Evolutionary conservation across 208 protist species (phyloP).

Genomic region (Trypanosoma rangeli): DNA sequence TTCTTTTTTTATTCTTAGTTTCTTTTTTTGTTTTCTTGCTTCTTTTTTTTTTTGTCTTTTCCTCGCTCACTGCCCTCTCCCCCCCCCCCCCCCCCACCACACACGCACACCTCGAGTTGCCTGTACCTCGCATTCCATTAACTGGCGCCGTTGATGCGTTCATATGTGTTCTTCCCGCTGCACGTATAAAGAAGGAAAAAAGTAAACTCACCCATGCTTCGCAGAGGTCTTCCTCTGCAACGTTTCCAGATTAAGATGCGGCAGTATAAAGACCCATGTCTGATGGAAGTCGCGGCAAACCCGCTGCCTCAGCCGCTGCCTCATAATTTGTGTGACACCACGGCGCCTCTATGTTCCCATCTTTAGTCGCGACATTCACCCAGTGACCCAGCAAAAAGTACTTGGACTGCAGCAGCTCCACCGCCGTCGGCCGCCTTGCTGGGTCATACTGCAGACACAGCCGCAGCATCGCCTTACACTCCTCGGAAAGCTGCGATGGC

Average conservation of each 20-base stretch:
- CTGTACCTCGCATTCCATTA: neutral
- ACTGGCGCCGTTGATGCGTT: neutral
- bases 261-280: neutral
- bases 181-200: neutral
- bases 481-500: slow-evolving; percentile 60
- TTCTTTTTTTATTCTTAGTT: too few relatives aligned
- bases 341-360: slow-evolving; percentile 39
- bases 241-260: neutral
- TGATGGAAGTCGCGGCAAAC: slow-evolving; percentile 19
- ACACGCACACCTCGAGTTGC: too few relatives aligned
- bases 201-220: neutral
- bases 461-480: slow-evolving; percentile 61
- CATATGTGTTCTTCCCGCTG: neutral
- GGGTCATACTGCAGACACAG: slow-evolving; percentile 58
- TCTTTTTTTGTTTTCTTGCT: neutral
- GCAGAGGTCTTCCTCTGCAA: neutral
- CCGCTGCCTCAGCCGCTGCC: slow-evolving; percentile 32
- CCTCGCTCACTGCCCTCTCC: neutral
- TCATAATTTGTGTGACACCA: slow-evolving; percentile 54
- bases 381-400: slow-evolving; percentile 81
- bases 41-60: slow-evolving; percentile 7
- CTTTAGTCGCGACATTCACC: slow-evolving; percentile 35
- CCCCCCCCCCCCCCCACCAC: neutral
- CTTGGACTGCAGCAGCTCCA: slow-evolving; percentile 56
- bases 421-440: slow-evolving; percentile 52